Evolutionary conservation across 2,329 filamentous ascomycete genomes (phyloP), one percentile per base, ranked within the genome.

Genomic region (Colletotrichum incanum): DNA sequence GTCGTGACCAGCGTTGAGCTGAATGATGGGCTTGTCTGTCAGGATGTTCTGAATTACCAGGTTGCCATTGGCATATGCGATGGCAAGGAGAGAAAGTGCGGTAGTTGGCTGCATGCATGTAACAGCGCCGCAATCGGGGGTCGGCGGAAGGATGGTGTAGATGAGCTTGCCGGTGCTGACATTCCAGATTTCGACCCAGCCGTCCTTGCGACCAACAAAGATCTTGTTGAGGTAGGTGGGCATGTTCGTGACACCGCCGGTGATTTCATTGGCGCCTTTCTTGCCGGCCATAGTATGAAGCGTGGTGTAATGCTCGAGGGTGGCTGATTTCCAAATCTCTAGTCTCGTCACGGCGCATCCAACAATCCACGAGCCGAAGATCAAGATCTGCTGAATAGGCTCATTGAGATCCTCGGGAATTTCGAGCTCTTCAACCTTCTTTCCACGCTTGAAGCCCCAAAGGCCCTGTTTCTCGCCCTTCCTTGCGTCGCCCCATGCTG

Each of bases 211-310:
- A 12, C 94, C 97, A 3, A 94, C 93, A 75, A 98, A 94, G 55
- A 99, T 90, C 83, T 99, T 99, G 86, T 99, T 99, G 73, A 99
- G 83, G 81, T 95, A 97, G 0, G 96, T 98, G 1, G 96, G 95
- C 92, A 98, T 94, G 77, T 90, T 97, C 79, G 91, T 93, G 76
- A 98, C 88, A 61, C 92, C 91, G 31, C 93, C 93, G 0, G 93
- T 94, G 69, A 98, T 90, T 75, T 92, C 85, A 76, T 91, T 92
- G 67, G 90, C 89, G 26, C 88, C 88, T 41, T 90, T 86, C 73
- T 84, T 84, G 1, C 87, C 84, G 1, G 88, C 85, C 72, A 89
- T 86, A 5, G 89, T 90, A 65, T 89, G 87, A 23, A 98, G 87
- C 0, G 94, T 95, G 0, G 96, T 98, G 82, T 98, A 98, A 81